phyloP scores from a whole-genome alignment of 768 basidiomycete genomes.

The Calocera cornea region DNA sequence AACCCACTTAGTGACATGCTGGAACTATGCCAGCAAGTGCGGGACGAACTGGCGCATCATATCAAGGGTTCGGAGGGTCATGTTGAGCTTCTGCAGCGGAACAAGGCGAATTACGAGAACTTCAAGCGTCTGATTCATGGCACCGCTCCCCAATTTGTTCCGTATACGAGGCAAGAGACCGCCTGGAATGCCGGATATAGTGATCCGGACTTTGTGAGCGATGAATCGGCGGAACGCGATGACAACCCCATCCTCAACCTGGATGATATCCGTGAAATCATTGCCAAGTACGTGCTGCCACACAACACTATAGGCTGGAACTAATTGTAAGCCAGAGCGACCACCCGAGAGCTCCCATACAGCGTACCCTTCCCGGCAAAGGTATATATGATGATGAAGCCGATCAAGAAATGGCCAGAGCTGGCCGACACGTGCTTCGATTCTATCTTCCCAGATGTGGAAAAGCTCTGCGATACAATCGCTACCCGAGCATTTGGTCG shows the following conservation, averaged over 20 bases:
- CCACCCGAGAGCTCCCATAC: conserved; percentile 29
- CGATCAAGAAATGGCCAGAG: conserved; percentile 26
- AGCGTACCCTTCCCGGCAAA: conserved; percentile 31
- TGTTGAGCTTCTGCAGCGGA: conserved; percentile 9
- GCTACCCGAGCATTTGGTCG: neutral
- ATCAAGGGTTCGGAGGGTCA: conserved; percentile 4
- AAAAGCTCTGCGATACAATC: neutral
- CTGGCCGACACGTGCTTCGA: conserved; percentile 29
- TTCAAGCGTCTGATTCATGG: conserved; percentile 5
- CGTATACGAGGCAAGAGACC: conserved; percentile 5
- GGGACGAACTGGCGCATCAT: neutral
- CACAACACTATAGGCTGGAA: neutral
- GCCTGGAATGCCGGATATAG: neutral
- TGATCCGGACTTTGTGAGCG: neutral
- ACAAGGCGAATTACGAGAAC: conserved; percentile 5
- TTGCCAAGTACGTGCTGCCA: neutral
- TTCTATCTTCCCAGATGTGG: neutral
- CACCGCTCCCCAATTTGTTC: conserved; percentile 6
- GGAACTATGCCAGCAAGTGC: conserved; percentile 4
- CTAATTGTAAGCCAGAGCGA: conserved; percentile 19
- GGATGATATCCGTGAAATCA: neutral
- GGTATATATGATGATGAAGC: conserved; percentile 24
- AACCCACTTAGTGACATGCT: conserved; percentile 15
- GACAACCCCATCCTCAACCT: neutral
- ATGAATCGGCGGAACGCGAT: neutral